Evolutionary conservation across 169 alveolate genomes (phyloP).

Genomic region (Eimeria sp.): DNA sequence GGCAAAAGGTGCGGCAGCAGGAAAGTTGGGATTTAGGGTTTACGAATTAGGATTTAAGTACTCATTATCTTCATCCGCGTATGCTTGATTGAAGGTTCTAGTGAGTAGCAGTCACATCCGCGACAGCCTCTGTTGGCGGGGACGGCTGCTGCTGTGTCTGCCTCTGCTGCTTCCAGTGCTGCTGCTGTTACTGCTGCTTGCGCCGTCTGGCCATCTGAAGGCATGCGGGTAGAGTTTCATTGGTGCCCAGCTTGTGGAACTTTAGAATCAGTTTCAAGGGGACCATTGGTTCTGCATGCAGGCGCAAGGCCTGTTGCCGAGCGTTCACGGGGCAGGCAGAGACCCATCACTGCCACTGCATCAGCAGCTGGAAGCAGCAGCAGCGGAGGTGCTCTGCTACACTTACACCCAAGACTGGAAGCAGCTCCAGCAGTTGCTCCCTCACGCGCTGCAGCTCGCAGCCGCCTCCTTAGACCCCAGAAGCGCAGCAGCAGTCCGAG

Average conservation of each 20-base stretch:
- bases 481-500: conserved; percentile 64
- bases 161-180: neutral
- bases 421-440: conserved; percentile 59
- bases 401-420: conserved; percentile 55
- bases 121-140: neutral
- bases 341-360: conserved; percentile 58
- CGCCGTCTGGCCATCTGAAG: neutral
- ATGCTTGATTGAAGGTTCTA: neutral
- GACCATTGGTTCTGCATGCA: neutral
- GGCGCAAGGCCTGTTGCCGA: conserved; percentile 57
- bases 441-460: conserved; percentile 58
- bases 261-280: neutral
- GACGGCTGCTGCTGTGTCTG: neutral
- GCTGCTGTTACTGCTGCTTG: neutral
- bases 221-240: neutral
- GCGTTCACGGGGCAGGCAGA: conserved; percentile 42
- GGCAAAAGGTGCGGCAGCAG: conserved; percentile 18
- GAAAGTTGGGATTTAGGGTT: neutral
- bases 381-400: conserved; percentile 58
- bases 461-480: conserved; percentile 71
- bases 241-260: neutral
- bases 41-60: neutral
- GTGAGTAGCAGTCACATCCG: neutral
- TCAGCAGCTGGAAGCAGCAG: conserved; percentile 75
- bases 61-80: neutral